These are phyloP conservation scores for Cryphonectria parasitica DNA, from an alignment of 2,329 filamentous ascomycete species.

Conservation along the genomic window DNA sequence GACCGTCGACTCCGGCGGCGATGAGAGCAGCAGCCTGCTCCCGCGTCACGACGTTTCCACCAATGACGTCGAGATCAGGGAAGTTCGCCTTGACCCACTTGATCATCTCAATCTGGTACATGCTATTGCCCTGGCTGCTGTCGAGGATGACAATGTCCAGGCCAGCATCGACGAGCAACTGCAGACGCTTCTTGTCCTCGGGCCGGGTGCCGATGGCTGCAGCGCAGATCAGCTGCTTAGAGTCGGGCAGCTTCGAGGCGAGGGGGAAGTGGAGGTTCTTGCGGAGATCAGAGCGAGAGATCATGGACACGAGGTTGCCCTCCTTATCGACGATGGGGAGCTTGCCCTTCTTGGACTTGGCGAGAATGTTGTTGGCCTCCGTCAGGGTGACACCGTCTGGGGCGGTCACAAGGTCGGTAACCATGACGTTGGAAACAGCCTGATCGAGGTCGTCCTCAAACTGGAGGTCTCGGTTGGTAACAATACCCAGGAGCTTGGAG, in stretches of 20 bases:
- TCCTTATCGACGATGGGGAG: constrained; percentile 86
- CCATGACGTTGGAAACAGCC: constrained; percentile 89
- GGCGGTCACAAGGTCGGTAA: constrained; percentile 90
- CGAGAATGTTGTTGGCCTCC: constrained; percentile 92
- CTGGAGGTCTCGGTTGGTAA: constrained; percentile 97
- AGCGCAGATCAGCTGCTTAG: constrained; percentile 95
- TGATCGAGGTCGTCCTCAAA: constrained; percentile 79
- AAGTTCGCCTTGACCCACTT: constrained; percentile 90
- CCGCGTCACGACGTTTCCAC: constrained; percentile 96
- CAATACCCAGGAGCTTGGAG: constrained; percentile 95
- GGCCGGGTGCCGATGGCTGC: constrained; percentile 94
- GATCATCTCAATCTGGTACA: constrained; percentile 99
- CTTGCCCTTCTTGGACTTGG: constrained; percentile 98
- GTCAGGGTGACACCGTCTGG: constrained; percentile 77
- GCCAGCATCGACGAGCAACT: constrained; percentile 89
- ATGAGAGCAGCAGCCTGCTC: constrained; percentile 94
- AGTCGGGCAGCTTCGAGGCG: constrained; percentile 93
- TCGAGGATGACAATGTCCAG: constrained; percentile 95
- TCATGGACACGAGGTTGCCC: constrained; percentile 87
- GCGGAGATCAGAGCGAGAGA: constrained; percentile 93
- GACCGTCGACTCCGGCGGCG: constrained; percentile 90
- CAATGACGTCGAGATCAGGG: constrained; percentile 90
- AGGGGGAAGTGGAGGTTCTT: constrained; percentile 98
- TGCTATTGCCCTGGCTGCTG: constrained; percentile 96
- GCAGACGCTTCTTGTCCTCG: constrained; percentile 85